Percentiles rank a stretch among this genome's conserved stretches.
These are phyloP conservation scores for Monosporascus sp. DNA, from an alignment of 2,329 filamentous ascomycete species.

Conservation along the genomic window DNA sequence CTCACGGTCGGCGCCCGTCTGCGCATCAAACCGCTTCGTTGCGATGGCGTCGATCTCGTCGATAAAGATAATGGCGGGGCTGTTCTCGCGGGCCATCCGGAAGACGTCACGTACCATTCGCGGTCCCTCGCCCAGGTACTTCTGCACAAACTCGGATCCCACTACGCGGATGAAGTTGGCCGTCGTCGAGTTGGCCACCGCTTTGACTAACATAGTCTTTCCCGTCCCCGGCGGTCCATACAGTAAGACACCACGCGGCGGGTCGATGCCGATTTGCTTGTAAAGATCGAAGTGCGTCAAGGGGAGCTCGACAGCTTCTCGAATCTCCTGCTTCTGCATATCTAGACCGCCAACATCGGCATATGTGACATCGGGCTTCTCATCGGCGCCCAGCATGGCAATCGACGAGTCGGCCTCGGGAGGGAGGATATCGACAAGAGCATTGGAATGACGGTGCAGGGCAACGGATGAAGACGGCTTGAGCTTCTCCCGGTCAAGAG, in stretches of 20 bases:
- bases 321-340: constrained; percentile 99
- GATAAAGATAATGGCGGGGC: constrained; percentile 98
- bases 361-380: constrained; percentile 98
- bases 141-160: constrained; percentile 97
- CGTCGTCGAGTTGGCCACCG: constrained; percentile 95
- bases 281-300: constrained; percentile 98
- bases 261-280: constrained; percentile 98
- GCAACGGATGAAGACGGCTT: constrained; percentile 98
- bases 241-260: constrained; percentile 88
- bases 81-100: constrained; percentile 98
- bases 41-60: constrained; percentile 99
- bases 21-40: constrained; percentile 97
- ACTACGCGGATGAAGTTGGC: constrained; percentile 98
- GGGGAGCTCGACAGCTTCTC: constrained; percentile 93
- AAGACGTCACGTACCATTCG: constrained; percentile 99
- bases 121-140: constrained; percentile 95
- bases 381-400: constrained; percentile 91
- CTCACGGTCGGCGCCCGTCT: constrained; percentile 95
- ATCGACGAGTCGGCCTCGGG: constrained; percentile 98
- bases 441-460: constrained; percentile 96
- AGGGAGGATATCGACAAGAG: constrained; percentile 96
- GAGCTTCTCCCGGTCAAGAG: constrained; percentile 93
- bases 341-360: constrained; percentile 95
- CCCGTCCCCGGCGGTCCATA: constrained; percentile 91
- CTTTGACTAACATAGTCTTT: constrained; percentile 91